Conservation (phyloP, 2,329 filamentous ascomycete species). For the Monilinia fructigena region DNA sequence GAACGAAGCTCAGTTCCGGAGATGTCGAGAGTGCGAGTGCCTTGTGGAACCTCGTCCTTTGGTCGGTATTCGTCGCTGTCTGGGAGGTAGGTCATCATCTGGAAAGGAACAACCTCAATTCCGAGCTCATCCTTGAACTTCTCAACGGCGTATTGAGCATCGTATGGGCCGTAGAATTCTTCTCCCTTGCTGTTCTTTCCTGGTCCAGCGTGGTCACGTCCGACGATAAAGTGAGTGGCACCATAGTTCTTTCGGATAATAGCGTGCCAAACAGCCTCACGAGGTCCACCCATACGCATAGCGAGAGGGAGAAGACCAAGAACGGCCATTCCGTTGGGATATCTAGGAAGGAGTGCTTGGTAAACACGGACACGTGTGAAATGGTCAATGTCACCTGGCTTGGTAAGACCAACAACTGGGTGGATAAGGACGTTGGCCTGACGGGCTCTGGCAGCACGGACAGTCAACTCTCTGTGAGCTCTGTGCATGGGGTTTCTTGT, state of each 20-base stretch:
- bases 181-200: conserved; percentile 97
- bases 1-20: conserved; percentile 87
- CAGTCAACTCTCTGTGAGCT: conserved; percentile 95
- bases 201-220: conserved; percentile 94
- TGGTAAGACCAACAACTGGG: conserved; percentile 96
- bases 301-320: conserved; percentile 91
- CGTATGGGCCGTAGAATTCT: conserved; percentile 98
- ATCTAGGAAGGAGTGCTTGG: conserved; percentile 91
- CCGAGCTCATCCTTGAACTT: conserved; percentile 95
- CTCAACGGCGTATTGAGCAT: conserved; percentile 93
- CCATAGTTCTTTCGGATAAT: conserved; percentile 99
- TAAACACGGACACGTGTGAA: conserved; percentile 99
- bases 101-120: conserved; percentile 98
- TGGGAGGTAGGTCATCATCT: conserved; percentile 98
- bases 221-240: conserved; percentile 98
- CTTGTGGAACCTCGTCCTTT: conserved; percentile 81
- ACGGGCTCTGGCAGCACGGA: conserved; percentile 90
- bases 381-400: conserved; percentile 99
- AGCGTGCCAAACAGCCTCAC: conserved; percentile 98
- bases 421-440: conserved; percentile 99
- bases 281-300: conserved; percentile 98
- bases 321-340: conserved; percentile 98
- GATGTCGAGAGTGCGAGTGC: conserved; percentile 83
- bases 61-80: conserved; percentile 96
- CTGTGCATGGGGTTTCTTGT: conserved; percentile 99